A percentile compares a stretch with the other conserved stretches of the same genome.
phyloP scores from a whole-genome alignment of 1,284 basidiomycete species.

The Marasmius tenuissimus region DNA sequence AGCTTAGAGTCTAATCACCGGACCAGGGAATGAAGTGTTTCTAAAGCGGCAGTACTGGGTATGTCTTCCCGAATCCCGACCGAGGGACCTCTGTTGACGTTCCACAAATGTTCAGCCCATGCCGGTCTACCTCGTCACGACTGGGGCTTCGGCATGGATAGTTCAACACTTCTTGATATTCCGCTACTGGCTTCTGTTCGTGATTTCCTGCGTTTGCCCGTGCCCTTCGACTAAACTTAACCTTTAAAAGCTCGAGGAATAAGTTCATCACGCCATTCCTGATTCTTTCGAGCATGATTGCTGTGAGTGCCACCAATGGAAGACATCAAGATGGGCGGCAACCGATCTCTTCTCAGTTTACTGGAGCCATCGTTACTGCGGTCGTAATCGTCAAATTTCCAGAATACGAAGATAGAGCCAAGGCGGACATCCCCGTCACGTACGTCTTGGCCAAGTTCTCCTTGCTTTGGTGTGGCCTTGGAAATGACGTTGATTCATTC shows the following conservation, averaged over 20 bases:
- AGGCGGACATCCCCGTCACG: neutral
- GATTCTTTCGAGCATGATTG: neutral
- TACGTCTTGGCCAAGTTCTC: neutral
- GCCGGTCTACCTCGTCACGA: neutral
- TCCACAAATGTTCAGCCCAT: neutral
- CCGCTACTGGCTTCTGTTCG: neutral
- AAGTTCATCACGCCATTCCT: neutral
- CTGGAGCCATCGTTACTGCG: neutral
- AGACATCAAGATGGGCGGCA: neutral
- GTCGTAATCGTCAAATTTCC: neutral
- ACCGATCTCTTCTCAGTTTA: neutral
- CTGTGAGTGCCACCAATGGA: neutral
- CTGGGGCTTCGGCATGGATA: neutral
- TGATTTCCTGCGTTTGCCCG: neutral
- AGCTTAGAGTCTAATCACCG: neutral
- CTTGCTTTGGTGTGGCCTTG: neutral
- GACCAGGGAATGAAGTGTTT: neutral
- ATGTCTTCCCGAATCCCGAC: neutral
- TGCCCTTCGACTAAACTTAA: neutral
- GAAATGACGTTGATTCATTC: neutral
- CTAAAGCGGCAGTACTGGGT: neutral
- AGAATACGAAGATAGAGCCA: neutral
- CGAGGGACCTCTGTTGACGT: neutral
- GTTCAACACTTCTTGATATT: slow-evolving; percentile 1
- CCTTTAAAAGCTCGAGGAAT: neutral